Base-by-base conservation (phyloP, 257 asterid species). In the Phtheirospermum japonicum region DNA sequence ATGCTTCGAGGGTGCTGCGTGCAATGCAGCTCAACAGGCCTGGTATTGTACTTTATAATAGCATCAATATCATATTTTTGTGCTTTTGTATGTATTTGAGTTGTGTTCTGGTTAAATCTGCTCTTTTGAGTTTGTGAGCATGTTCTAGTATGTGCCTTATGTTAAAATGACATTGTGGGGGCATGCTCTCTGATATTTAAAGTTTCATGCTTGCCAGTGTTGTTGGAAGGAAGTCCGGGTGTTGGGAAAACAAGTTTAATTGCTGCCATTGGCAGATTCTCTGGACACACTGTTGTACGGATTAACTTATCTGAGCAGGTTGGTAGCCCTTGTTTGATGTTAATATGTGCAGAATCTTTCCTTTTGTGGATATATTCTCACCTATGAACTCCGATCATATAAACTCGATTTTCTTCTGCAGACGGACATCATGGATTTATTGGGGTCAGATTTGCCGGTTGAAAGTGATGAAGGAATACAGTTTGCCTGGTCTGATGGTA, bases 161-260 rank as follows among this genome's bases (percentile, higher is more conserved):
- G 45, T 59, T 20, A 34, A 32, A 33, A 8, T 19, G 37, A 14
- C 53, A 52, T 43, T 50, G 61, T 50, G 28, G 7, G n/a, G 10
- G 36, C 31, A 10, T 26, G 37, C 33, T 40, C 62, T 69, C 81
- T 82, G 56, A 84, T 61, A 50, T 68, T 59, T 63, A 20, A 42
- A 56, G 20, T 55, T 75, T 64, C 60, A 42, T 73, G 67, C 65
- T 72, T 68, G 43, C 48, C 62, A 89, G 99, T 89, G 70, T 75
- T 92, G 80, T 67, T 92, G 83, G 99, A 92, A 82, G 99, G 99
- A 57, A 92, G 99, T 71, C 99, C 99, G 4, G 99, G 99, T 54
- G 99, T 92, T 73, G 99, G 99, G 52, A 92, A 92, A 77, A 92
- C 99, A 45, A 89, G 99, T 76, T 77, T 92, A 73, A 69, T 92